phyloP scores from a whole-genome alignment of 1,284 basidiomycete species.

The Melampsora larici-populina region DNA sequence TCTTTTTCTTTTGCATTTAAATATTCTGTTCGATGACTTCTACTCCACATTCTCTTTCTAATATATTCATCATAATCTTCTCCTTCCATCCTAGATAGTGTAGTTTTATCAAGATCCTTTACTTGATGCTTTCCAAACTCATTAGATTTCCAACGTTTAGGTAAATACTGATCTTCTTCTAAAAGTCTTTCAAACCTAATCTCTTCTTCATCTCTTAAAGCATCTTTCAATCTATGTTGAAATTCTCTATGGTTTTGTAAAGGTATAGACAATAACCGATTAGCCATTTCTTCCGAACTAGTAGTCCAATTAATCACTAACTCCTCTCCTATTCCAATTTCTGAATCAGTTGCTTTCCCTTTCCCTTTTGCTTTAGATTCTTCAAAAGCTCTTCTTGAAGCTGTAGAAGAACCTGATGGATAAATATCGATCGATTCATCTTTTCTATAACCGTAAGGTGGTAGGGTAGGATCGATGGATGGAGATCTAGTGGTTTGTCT shows the following conservation, averaged over 20 bases:
- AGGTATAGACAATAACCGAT: conserved; percentile 33
- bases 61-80: conserved; percentile 39
- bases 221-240: conserved; percentile 16
- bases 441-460: neutral
- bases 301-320: conserved; percentile 42
- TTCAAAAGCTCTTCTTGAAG: conserved; percentile 11
- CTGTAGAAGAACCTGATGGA: conserved; percentile 11
- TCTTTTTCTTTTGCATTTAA: conserved; percentile 29
- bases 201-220: conserved; percentile 16
- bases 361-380: conserved; percentile 23
- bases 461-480: conserved; percentile 24
- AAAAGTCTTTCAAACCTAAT: conserved; percentile 21
- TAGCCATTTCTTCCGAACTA: conserved; percentile 24
- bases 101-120: conserved; percentile 16
- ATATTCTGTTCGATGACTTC: conserved; percentile 19
- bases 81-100: conserved; percentile 9
- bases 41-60: conserved; percentile 38
- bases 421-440: neutral
- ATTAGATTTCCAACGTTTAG: conserved; percentile 25
- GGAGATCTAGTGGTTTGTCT: conserved; percentile 35
- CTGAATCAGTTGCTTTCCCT: neutral
- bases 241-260: conserved; percentile 25
- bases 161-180: conserved; percentile 15
- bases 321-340: neutral
- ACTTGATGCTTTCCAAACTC: neutral